These are phyloP conservation scores for Blepharisma stoltei DNA, from an alignment of 73 alveolate species.

Conservation along the genomic window DNA sequence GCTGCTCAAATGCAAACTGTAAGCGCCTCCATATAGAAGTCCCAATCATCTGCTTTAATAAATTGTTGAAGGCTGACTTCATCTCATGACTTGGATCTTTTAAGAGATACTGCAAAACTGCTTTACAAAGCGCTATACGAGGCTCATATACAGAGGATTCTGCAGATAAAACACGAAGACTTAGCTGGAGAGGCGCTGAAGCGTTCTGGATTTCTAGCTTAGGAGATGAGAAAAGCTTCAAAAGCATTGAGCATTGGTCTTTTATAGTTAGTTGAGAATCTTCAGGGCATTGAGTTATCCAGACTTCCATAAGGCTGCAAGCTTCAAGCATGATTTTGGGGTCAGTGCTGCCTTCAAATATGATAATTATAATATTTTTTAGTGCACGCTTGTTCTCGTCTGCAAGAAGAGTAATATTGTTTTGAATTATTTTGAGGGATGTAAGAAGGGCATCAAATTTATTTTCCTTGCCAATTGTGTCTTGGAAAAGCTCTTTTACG, in stretches of 20 bases:
- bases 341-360: slow-evolving; percentile 1
- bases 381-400: not conserved
- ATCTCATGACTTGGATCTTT: slow-evolving; percentile 7
- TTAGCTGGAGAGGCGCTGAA: not conserved
- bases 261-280: not conserved
- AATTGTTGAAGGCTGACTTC: not conserved
- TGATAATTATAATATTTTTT: not conserved
- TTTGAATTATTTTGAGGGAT: not conserved
- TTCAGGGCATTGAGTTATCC: not conserved
- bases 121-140: slow-evolving; percentile 15
- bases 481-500: not conserved
- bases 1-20: slow-evolving; percentile 5
- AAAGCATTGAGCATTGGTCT: slow-evolving; percentile 25
- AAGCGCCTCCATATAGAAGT: slow-evolving; percentile 13
- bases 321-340: slow-evolving; percentile 5
- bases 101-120: slow-evolving; percentile 8
- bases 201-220: slow-evolving; percentile 14
- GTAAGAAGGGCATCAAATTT: not conserved
- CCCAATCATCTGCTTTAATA: slow-evolving; percentile 7
- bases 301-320: slow-evolving; percentile 6
- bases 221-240: not conserved
- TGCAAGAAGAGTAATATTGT: not conserved
- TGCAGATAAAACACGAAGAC: not conserved
- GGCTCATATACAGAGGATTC: not conserved
- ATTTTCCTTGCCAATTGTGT: not conserved